phyloP scores from a whole-genome alignment of 2,329 filamentous ascomycete genomes.

The Neopestalotiopsis sp. region DNA sequence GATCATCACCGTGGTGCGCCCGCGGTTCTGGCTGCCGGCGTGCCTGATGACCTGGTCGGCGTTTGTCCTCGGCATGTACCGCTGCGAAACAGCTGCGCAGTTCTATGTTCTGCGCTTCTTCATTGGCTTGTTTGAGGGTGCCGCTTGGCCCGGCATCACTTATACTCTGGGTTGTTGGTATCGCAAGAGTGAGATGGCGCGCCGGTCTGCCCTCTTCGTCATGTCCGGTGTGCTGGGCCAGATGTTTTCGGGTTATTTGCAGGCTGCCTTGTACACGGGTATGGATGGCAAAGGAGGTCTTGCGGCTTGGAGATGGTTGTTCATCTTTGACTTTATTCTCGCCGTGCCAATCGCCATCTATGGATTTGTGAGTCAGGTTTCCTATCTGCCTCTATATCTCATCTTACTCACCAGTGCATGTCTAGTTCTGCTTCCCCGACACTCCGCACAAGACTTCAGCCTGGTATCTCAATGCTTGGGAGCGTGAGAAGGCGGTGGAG shows the following conservation, averaged over 20 bases:
- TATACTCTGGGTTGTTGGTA: slow-evolving; percentile 65
- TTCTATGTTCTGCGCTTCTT: slow-evolving; percentile 58
- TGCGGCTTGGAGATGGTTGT: slow-evolving; percentile 52
- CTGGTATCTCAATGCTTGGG: slow-evolving; percentile 54
- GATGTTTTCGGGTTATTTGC: slow-evolving; percentile 51
- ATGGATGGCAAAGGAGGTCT: slow-evolving; percentile 44
- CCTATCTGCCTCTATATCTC: neutral
- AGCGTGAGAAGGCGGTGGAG: slow-evolving; percentile 68
- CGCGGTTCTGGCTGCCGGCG: slow-evolving; percentile 46
- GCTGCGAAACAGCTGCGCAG: slow-evolving; percentile 42
- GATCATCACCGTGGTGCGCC: slow-evolving; percentile 48
- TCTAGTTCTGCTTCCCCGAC: slow-evolving; percentile 44
- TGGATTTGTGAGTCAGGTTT: slow-evolving; percentile 20
- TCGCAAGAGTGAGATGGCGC: slow-evolving; percentile 60
- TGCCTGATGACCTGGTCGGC: slow-evolving; percentile 44
- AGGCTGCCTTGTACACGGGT: slow-evolving; percentile 45
- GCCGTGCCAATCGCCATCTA: slow-evolving; percentile 24
- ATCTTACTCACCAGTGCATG: slow-evolving; percentile 2
- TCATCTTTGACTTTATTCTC: slow-evolving; percentile 47
- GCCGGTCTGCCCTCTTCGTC: slow-evolving; percentile 54
- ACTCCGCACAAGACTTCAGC: slow-evolving; percentile 48
- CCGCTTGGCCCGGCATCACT: slow-evolving; percentile 61
- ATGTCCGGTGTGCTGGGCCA: slow-evolving; percentile 42
- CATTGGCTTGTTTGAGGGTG: slow-evolving; percentile 60
- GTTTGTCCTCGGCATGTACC: slow-evolving; percentile 47